These are phyloP conservation scores for Trypanosoma scelopori DNA, from an alignment of 208 protist species.

Conservation along the genomic window DNA sequence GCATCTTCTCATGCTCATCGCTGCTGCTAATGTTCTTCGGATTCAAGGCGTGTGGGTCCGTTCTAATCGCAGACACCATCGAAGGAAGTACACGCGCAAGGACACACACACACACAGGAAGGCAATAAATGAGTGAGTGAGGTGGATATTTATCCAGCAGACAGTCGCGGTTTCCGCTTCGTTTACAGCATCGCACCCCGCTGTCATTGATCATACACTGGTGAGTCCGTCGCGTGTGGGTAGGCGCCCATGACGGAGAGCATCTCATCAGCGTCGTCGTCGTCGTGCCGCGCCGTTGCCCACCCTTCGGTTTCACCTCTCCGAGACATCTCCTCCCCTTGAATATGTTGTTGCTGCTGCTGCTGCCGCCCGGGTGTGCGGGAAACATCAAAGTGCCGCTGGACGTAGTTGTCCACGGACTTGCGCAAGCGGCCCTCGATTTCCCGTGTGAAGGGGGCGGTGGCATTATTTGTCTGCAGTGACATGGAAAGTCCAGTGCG, in stretches of 20 bases:
- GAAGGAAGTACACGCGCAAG: too few species aligned
- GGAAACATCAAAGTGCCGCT: slow-evolving; percentile 44
- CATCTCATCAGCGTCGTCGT: slow-evolving; percentile 24
- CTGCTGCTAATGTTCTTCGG: neutral
- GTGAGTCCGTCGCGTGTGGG: slow-evolving; percentile 34
- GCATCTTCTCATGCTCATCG: neutral
- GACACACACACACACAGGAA: neutral
- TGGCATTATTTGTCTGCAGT: slow-evolving; percentile 48
- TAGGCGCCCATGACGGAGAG: slow-evolving; percentile 21
- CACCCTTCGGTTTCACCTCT: neutral
- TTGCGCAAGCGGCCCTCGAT: slow-evolving; percentile 59
- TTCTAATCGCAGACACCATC: too few species aligned
- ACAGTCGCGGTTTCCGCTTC: too few species aligned
- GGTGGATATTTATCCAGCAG: too few species aligned
- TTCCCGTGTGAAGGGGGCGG: slow-evolving; percentile 52
- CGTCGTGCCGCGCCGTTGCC: neutral
- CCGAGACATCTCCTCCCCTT: neutral
- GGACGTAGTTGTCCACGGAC: slow-evolving; percentile 79
- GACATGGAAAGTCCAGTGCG: slow-evolving; percentile 55
- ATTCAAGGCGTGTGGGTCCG: too few species aligned
- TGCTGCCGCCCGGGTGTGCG: slow-evolving; percentile 8
- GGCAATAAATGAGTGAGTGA: slow-evolving; percentile 1
- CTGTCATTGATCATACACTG: slow-evolving; percentile 40
- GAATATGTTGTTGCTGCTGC: too few species aligned
- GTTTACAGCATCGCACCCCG: too few species aligned